phyloP scores from a whole-genome alignment of 768 basidiomycete species.

The Auricularia heimuer region DNA sequence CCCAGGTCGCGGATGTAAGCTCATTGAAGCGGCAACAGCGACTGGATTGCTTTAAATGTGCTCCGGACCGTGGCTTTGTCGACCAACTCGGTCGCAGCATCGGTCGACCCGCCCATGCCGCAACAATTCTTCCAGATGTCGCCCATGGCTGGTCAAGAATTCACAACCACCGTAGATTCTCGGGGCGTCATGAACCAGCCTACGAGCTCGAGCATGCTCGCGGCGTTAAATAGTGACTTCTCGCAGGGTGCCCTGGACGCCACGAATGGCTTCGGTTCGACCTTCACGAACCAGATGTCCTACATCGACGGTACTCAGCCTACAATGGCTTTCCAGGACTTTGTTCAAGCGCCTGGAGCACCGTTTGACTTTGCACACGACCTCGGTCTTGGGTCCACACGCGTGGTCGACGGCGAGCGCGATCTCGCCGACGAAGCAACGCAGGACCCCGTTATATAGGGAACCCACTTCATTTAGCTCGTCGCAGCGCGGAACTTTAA shows the following conservation, averaged over 20 bases:
- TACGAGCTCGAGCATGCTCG: conserved; percentile 85
- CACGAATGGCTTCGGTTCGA: conserved; percentile 51
- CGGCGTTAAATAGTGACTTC: conserved; percentile 75
- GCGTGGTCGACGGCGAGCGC: not conserved
- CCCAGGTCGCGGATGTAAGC: conserved; percentile 13
- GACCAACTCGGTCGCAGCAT: conserved; percentile 84
- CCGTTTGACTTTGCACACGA: conserved; percentile 36
- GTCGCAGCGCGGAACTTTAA: not conserved
- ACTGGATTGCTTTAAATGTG: conserved; percentile 89
- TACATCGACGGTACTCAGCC: conserved; percentile 74
- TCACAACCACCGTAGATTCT: conserved; percentile 50
- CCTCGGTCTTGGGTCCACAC: not conserved
- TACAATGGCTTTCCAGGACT: conserved; percentile 30
- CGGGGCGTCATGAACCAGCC: conserved; percentile 25
- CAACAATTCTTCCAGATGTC: conserved; percentile 81
- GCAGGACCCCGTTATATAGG: not conserved
- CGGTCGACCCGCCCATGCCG: conserved; percentile 86
- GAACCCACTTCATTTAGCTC: not conserved
- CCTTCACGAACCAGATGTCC: conserved; percentile 34
- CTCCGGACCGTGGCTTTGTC: conserved; percentile 78
- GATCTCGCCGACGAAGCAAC: not conserved
- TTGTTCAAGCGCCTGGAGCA: conserved; percentile 52
- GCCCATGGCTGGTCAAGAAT: conserved; percentile 86
- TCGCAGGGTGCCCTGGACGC: conserved; percentile 55
- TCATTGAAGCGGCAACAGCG: conserved; percentile 33